These are phyloP conservation scores for Trichoderma polysporum DNA, from an alignment of 2,329 filamentous ascomycete species.

Conservation along the genomic window DNA sequence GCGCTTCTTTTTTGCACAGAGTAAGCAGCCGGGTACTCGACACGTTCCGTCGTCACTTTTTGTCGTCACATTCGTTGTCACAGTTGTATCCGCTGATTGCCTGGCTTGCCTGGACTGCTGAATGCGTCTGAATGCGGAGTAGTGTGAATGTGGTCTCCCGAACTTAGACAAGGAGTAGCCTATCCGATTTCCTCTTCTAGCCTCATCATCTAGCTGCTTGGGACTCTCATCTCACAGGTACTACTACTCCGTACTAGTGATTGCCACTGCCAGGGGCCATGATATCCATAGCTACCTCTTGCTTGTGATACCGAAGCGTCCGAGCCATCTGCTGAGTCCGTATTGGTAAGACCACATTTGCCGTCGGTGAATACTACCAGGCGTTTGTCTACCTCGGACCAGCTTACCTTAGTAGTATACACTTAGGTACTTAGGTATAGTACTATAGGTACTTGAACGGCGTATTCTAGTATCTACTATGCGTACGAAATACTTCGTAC, in stretches of 20 bases:
- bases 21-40: not conserved
- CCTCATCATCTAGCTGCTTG: not conserved
- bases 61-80: too few species aligned
- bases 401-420: too few species aligned
- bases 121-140: not conserved
- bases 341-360: not conserved
- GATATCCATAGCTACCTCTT: not conserved
- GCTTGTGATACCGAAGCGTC: slow-evolving; percentile 4
- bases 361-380: not conserved
- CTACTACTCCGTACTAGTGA: too few species aligned
- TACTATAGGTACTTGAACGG: too few species aligned
- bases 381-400: too few species aligned
- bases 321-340: not conserved
- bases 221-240: not conserved
- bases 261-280: not conserved
- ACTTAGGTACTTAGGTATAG: too few species aligned
- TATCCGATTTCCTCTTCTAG: not conserved
- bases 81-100: too few species aligned
- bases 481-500: too few species aligned
- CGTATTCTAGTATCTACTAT: not conserved
- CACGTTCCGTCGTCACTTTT: not conserved
- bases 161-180: not conserved
- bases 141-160: not conserved
- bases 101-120: not conserved
- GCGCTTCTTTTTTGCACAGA: too few species aligned